These are phyloP conservation scores for Castanea crenata DNA, from an alignment of 306 rosid genomes.

Conservation along the genomic window DNA sequence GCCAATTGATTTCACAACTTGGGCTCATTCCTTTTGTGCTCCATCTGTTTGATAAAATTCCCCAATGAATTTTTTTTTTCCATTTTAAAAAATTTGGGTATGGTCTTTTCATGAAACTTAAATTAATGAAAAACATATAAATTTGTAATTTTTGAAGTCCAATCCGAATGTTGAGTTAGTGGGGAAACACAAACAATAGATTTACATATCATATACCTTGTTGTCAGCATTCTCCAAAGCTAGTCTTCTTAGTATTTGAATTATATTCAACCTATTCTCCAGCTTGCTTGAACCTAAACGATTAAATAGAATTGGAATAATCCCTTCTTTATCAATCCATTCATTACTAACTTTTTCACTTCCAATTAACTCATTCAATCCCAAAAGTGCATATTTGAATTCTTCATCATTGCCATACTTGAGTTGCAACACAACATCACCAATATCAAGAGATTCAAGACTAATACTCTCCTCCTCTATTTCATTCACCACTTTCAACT, in stretches of 20 bases:
- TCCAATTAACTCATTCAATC: conserved; percentile 49
- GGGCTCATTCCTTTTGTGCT: no score
- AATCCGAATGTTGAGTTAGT: neutral
- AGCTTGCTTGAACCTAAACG: conserved; percentile 60
- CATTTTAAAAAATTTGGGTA: no score
- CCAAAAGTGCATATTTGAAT: conserved; percentile 48
- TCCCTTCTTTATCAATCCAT: conserved; percentile 57
- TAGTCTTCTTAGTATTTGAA: conserved; percentile 55
- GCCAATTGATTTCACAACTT: no score
- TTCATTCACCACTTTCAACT: conserved; percentile 44
- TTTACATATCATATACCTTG: conserved; percentile 50
- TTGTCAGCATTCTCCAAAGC: conserved; percentile 41
- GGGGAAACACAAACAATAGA: neutral
- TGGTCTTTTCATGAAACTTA: conserved; percentile 62
- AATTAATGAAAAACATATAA: conserved; percentile 25
- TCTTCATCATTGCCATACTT: conserved; percentile 75
- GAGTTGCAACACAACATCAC: conserved; percentile 57
- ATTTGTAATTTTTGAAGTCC: neutral
- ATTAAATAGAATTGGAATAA: conserved; percentile 52
- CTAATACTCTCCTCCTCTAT: conserved; percentile 46
- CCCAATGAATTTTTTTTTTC: no score
- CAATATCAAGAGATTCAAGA: conserved; percentile 22
- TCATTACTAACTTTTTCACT: conserved; percentile 37
- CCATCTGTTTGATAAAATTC: no score
- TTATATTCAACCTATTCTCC: conserved; percentile 37